Evolutionary conservation across 2,329 filamentous ascomycete genomes (phyloP), one percentile per base, ranked within the genome.

Genomic region (Aspergillus floridensis): DNA sequence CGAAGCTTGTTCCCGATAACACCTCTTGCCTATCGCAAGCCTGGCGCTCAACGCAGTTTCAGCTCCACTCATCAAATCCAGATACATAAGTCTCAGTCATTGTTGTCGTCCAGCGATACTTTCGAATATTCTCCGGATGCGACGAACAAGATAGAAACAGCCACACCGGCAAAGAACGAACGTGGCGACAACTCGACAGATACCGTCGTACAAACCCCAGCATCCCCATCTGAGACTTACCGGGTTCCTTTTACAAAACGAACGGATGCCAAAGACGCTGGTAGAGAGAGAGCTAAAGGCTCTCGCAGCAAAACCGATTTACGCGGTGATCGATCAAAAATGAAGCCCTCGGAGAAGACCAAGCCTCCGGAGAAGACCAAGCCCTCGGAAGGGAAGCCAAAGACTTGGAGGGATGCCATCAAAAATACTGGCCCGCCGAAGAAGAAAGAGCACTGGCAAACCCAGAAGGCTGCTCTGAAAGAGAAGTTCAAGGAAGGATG

Each of bases 401-500:
- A 56, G 19, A 4, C 57, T 52, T 46, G 53, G 49, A 35, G 47
- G 14, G 55, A n/a, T 54, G 57, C 12, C 3, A 29, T 21, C 38
- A 5, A 35, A 22, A 2, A 12, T 7, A 44, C 32, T 10, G 46
- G 44, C 21, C 65, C 69, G 22, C 69, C 68, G 41, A 70, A 64
- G 57, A 74, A 76, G 59, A 73, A 69, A 4, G 83, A 87, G 63
- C 60, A 69, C 3, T 98, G 95, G 95, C 82, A 85, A 72, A 74
- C 85, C 14, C 89, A 97, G 65, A 97, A 96, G 73, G 79, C 79
- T 1, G 89, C 87, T 0, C 76, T 96, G 38, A 84, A 88, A 67
- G 76, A 85, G 61, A 99, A 98, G 70, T 95, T 97, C 65, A 84
- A 88, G 7, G 86, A 77, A 44, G 79, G 88, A 10, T 99, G 93